Base-by-base conservation (phyloP, 1,284 basidiomycete species). In the Ceratobasidium sp. region DNA sequence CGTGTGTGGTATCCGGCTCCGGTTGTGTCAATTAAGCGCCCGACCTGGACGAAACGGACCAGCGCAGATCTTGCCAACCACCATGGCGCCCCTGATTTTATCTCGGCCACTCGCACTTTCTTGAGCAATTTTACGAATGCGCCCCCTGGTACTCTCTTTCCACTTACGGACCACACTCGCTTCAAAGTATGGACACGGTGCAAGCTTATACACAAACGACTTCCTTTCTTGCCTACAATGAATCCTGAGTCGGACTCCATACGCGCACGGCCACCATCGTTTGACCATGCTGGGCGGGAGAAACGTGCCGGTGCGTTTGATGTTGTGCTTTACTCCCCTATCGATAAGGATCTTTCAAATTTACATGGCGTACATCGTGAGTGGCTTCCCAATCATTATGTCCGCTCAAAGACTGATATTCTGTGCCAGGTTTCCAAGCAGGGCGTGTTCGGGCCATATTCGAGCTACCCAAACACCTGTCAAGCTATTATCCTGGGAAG, bases 391-490 rank as follows among this genome's bases (percentile, higher is more conserved):
- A 1, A 46, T 44, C 13, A 7, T n/a, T 38, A 9, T 3, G 33
- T 40, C 15, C 15, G 12, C 59, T n/a, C 23, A 20, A 20, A 6
- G 9, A 28, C 13, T 15, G 2, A 7, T 3, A 12, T 12, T n/a
- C 20, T 44, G n/a, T 2, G 5, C 38, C 38, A 71, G 69, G 56
- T 10, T 48, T 59, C 23, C 69, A 56, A 10, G 69, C 69, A 28
- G 69, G 40, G 20, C 56, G 42, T 2, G 56, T 71, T 4, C 69
- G 56, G 17, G 40, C 56, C 0, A 71, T 71, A 12, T 71, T 71
- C 33, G n/a, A 54, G 15, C 13, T 71, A 1, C 69, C 56, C 1
- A 33, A 7, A 1, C 20, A 28, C 56, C 56, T 71, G 13, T 0
- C 44, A 13, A 12, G 20, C 10, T 13, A 61, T 1, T 71, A 15